phyloP scores from a whole-genome alignment of 108 stramenopile species.

The Seminavis robusta region DNA sequence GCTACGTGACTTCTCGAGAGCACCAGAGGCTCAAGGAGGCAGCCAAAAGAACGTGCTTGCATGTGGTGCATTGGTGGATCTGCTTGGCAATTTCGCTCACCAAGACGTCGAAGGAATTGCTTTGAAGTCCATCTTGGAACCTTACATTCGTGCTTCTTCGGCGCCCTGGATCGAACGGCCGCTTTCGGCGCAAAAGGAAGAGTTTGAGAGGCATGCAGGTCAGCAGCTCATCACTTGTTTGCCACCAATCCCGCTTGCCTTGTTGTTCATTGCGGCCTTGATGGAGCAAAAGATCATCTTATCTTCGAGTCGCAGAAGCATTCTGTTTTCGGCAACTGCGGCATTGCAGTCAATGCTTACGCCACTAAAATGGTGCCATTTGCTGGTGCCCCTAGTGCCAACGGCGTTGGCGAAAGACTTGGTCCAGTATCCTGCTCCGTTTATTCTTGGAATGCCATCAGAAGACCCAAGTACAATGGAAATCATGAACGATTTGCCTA shows the following conservation, averaged over 20 bases:
- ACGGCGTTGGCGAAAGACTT: slow-evolving; percentile 72
- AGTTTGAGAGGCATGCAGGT: slow-evolving; percentile 42
- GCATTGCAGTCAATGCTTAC: slow-evolving; percentile 49
- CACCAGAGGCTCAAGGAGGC: neutral
- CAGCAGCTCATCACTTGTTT: slow-evolving; percentile 56
- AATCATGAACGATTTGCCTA: slow-evolving; percentile 61
- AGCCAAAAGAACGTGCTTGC: slow-evolving; percentile 6
- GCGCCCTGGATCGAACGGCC: slow-evolving; percentile 64
- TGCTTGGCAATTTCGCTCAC: slow-evolving; percentile 55
- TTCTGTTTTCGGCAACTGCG: slow-evolving; percentile 56
- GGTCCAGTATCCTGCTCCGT: slow-evolving; percentile 86
- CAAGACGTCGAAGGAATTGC: slow-evolving; percentile 43
- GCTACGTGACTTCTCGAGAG: slow-evolving; percentile 35
- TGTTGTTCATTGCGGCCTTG: slow-evolving; percentile 64
- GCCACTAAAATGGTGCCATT: slow-evolving; percentile 79
- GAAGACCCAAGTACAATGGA: slow-evolving; percentile 59
- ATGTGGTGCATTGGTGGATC: slow-evolving; percentile 57
- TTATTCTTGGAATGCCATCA: slow-evolving; percentile 72
- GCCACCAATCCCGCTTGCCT: slow-evolving; percentile 71
- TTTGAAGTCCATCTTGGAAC: slow-evolving; percentile 48
- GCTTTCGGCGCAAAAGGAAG: slow-evolving; percentile 36
- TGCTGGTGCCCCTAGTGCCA: slow-evolving; percentile 76
- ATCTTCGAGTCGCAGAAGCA: slow-evolving; percentile 65
- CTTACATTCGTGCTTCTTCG: slow-evolving; percentile 39
- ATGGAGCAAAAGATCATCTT: slow-evolving; percentile 86